These are phyloP conservation scores for Trichocladium antarcticum DNA, from an alignment of 495 filamentous ascomycete genomes.

Conservation along the genomic window DNA sequence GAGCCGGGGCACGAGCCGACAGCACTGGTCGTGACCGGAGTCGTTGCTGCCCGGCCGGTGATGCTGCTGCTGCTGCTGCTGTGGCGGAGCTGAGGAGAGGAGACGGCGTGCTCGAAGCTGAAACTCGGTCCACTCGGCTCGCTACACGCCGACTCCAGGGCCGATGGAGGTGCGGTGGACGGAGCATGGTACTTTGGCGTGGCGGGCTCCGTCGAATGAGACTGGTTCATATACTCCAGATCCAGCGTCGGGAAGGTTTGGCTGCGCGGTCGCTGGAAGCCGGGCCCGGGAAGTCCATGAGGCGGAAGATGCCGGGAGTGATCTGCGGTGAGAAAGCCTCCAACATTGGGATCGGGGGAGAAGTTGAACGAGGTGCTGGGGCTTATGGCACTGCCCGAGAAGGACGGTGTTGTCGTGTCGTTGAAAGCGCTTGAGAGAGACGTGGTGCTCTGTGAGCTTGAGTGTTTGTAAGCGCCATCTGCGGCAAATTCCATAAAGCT, in stretches of 20 bases:
- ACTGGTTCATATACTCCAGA: constrained; percentile 56
- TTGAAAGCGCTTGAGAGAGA: constrained; percentile 47
- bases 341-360: constrained; percentile 60
- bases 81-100: constrained; percentile 42
- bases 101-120: constrained; percentile 43
- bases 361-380: constrained; percentile 77
- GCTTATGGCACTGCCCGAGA: constrained; percentile 66
- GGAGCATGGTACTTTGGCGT: constrained; percentile 54
- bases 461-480: constrained; percentile 43
- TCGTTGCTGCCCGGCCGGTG: constrained; percentile 34
- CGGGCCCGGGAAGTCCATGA: constrained; percentile 30
- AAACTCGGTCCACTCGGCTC: constrained; percentile 42
- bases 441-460: constrained; percentile 44
- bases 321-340: constrained; percentile 57
- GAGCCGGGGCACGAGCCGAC: constrained; percentile 44
- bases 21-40: constrained; percentile 29
- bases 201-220: constrained; percentile 50
- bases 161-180: constrained; percentile 45
- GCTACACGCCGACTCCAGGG: constrained; percentile 60
- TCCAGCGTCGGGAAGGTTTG: constrained; percentile 82
- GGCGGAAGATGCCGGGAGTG: constrained; percentile 50
- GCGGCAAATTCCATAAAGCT: constrained; percentile 41
- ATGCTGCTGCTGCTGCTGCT: constrained; percentile 45
- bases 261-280: constrained; percentile 69
- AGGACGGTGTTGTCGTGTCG: constrained; percentile 52